Evolutionary conservation across 2,329 filamentous ascomycete species (phyloP).

Genomic region (Botrytis medusae): DNA sequence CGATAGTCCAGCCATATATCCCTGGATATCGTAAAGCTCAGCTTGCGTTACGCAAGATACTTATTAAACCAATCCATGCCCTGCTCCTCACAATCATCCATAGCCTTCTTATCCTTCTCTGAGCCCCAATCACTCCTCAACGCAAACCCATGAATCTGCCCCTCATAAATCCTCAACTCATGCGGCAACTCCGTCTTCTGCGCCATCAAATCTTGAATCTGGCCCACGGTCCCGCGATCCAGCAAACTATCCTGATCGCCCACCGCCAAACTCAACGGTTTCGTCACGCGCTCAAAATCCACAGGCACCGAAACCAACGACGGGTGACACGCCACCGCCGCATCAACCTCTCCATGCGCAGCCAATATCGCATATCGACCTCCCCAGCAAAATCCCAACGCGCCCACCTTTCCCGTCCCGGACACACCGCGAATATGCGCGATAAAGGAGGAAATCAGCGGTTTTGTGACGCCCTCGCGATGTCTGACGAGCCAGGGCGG

Average conservation of each 20-base stretch:
- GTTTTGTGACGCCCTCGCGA: slow-evolving; percentile 35
- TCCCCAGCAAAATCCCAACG: slow-evolving; percentile 64
- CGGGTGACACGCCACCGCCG: slow-evolving; percentile 49
- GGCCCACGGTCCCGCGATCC: slow-evolving; percentile 30
- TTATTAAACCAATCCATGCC: slow-evolving; percentile 42
- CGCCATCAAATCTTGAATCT: slow-evolving; percentile 37
- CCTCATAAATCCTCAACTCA: slow-evolving; percentile 41
- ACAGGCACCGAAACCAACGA: slow-evolving; percentile 47
- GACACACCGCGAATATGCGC: slow-evolving; percentile 38
- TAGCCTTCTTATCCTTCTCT: slow-evolving; percentile 37
- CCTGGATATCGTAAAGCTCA: neutral
- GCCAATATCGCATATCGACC: slow-evolving; percentile 54
- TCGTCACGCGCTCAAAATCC: slow-evolving; percentile 46
- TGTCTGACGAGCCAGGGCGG: slow-evolving; percentile 44
- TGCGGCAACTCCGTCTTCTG: slow-evolving; percentile 34
- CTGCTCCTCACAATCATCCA: slow-evolving; percentile 41
- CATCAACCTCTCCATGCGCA: slow-evolving; percentile 44
- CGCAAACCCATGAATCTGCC: slow-evolving; percentile 45
- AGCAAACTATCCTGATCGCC: slow-evolving; percentile 48
- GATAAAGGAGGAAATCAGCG: slow-evolving; percentile 44
- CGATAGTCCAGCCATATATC: neutral
- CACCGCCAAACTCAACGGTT: slow-evolving; percentile 50
- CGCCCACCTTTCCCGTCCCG: slow-evolving; percentile 47
- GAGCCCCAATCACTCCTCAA: slow-evolving; percentile 40
- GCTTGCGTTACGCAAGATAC: slow-evolving; percentile 5